Base-by-base conservation (phyloP, 306 rosid species). In the Pterocarpus macrocarpus region DNA sequence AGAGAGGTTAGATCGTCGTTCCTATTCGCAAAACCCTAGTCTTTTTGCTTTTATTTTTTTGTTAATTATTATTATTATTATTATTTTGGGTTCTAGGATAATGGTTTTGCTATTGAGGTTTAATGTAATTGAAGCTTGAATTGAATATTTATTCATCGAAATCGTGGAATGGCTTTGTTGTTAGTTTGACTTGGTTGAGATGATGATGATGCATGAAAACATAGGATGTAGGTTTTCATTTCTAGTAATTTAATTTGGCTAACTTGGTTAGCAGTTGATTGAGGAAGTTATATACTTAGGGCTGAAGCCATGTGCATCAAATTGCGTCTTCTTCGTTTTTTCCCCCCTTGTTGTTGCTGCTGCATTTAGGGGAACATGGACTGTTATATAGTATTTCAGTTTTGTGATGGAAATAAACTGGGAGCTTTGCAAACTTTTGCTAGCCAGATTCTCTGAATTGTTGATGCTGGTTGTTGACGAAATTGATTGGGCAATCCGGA, bases 1-100 rank as follows among this genome's bases (percentile, higher is more conserved):
- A 86, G 71, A 32, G 94, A 93, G 90, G 99, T 95, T 77, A 89
- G 94, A 67, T 82, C 73, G 12, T 63, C 39, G 50, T 71, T 79
- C 86, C 39, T 75, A 45, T 35, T 43, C 16, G 28, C 43, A 68
- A 71, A 90, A 81, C 89, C 88, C 86, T 85, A 75, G 58, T 50
- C 30, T 65, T 57, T 39, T 30, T 68, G 14, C 50, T 33, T 3
- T 66, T 30, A 12, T 41, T 49, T 4, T 30, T 50, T 34, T 11
- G 7, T 4, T n/a, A 4, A 8, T 41, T 39, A 3, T 43, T 1
- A 43, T 43, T 43, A 5, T 43, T 5, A 43, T 41, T 41, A 44
- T 41, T 6, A 52, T 4, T 52, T 52, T 52, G 7, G 58, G 43
- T 44, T 64, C 15, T 57, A 17, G 58, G 16, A 38, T n/a, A 9